A percentile compares a stretch with the other conserved stretches of the same genome.
Conservation (phyloP, 1,284 basidiomycete species). For the Boletus semigastroideus region DNA sequence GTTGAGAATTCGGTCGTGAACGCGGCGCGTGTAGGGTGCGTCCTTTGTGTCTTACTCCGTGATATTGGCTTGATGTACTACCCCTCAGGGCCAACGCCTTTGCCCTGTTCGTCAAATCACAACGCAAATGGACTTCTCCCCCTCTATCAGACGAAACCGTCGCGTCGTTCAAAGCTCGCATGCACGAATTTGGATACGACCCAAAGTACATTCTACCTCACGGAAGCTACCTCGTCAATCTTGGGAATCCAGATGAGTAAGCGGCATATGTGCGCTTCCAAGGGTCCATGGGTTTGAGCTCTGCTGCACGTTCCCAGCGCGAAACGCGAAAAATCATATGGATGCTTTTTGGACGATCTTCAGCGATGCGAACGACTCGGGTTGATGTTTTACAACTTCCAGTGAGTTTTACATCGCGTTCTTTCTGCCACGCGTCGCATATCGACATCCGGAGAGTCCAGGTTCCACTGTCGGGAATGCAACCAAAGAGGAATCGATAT, state of each 20-base stretch:
- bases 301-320: constrained; percentile 39
- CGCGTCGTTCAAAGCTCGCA: constrained; percentile 52
- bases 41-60: constrained; percentile 2
- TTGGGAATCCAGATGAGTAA: constrained; percentile 78
- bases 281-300: not conserved
- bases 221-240: constrained; percentile 83
- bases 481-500: constrained; percentile 60
- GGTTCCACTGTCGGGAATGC: constrained; percentile 76
- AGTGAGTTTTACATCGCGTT: constrained; percentile 48
- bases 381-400: constrained; percentile 79
- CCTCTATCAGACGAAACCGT: constrained; percentile 53
- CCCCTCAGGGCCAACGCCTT: constrained; percentile 71
- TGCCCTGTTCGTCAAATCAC: constrained; percentile 82
- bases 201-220: constrained; percentile 70
- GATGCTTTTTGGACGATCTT: constrained; percentile 85
- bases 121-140: constrained; percentile 76
- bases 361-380: constrained; percentile 78
- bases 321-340: constrained; percentile 77
- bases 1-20: constrained; percentile 74
- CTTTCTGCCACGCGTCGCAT: not conserved
- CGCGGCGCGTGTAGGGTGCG: constrained; percentile 69
- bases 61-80: not conserved
- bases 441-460: constrained; percentile 47
- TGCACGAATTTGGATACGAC: constrained; percentile 60
- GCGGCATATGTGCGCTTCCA: constrained; percentile 23